These are phyloP conservation scores for Ustilago hordei DNA, from an alignment of 1,284 basidiomycete species.

Conservation along the genomic window DNA sequence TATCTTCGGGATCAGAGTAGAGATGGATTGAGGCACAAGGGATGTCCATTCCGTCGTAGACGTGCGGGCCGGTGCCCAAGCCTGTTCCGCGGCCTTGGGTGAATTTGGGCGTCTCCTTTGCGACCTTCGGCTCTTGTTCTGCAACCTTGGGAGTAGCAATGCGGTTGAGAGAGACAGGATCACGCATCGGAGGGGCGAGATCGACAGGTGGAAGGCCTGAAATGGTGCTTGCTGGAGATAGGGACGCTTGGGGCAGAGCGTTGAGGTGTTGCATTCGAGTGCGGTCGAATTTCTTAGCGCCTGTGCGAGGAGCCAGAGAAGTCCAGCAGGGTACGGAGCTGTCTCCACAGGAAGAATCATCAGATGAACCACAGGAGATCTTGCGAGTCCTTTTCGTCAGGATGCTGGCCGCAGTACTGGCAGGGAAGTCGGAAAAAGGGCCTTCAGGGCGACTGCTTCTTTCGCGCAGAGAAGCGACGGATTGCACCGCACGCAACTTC, in stretches of 20 bases:
- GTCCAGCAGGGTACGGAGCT: slow-evolving; percentile 20
- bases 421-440: background rate
- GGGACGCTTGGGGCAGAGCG: background rate
- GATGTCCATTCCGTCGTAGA: slow-evolving; percentile 56
- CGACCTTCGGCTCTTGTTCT: background rate
- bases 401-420: background rate
- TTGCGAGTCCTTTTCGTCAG: slow-evolving; percentile 9
- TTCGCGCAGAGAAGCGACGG: slow-evolving; percentile 21
- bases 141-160: background rate
- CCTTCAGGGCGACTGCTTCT: background rate
- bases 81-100: slow-evolving; percentile 2
- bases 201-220: background rate
- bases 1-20: slow-evolving; percentile 52
- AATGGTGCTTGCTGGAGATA: background rate
- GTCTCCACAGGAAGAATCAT: slow-evolving; percentile 9
- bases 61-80: slow-evolving; percentile 44
- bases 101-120: background rate
- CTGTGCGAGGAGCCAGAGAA: slow-evolving; percentile 20
- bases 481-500: slow-evolving; percentile 5
- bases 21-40: slow-evolving; percentile 58
- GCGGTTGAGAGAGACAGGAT: background rate
- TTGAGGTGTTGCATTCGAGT: slow-evolving; percentile 15
- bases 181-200: slow-evolving; percentile 1
- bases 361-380: slow-evolving; percentile 5
- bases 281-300: slow-evolving; percentile 30